phyloP scores from a whole-genome alignment of 352 stramenopile species.

The Pythium volutum region DNA sequence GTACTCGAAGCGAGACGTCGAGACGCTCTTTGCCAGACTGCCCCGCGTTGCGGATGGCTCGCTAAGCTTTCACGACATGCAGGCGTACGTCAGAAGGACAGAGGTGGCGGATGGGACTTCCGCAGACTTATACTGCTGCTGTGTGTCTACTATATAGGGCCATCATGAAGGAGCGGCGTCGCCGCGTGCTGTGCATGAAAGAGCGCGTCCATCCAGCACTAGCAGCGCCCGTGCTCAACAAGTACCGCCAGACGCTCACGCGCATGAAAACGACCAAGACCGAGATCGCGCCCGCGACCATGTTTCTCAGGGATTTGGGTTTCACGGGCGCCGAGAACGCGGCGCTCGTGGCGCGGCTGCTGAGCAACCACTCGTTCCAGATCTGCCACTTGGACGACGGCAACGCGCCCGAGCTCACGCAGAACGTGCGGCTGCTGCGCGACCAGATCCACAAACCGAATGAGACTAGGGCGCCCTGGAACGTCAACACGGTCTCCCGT shows the following conservation, averaged over 20 bases:
- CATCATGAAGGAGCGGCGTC: slow-evolving; percentile 57
- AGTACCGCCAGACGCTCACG: slow-evolving; percentile 40
- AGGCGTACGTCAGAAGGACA: slow-evolving; percentile 54
- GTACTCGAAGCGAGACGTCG: slow-evolving; percentile 60
- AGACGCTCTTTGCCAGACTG: slow-evolving; percentile 51
- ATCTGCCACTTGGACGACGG: slow-evolving; percentile 82
- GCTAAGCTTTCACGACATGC: slow-evolving; percentile 84
- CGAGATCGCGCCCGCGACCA: slow-evolving; percentile 53
- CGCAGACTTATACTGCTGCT: too few relatives aligned
- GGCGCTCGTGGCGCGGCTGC: slow-evolving; percentile 56
- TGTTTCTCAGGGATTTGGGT: slow-evolving; percentile 76
- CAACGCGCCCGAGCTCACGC: slow-evolving; percentile 72
- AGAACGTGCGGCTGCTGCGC: slow-evolving; percentile 80
- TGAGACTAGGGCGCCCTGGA: slow-evolving; percentile 36
- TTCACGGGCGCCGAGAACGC: slow-evolving; percentile 69
- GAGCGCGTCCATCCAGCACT: slow-evolving; percentile 52
- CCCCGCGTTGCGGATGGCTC: slow-evolving; percentile 33
- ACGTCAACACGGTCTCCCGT: slow-evolving; percentile 14
- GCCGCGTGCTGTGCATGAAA: slow-evolving; percentile 72
- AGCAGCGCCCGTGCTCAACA: slow-evolving; percentile 47
- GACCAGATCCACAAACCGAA: slow-evolving; percentile 28
- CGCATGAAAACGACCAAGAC: slow-evolving; percentile 33
- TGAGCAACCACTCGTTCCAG: slow-evolving; percentile 77
- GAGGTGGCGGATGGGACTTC: too few relatives aligned
- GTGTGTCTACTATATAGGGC: slow-evolving; percentile 24